Conservation (phyloP, 176 grass and related monocot genomes). For the Triticum monococcum region DNA sequence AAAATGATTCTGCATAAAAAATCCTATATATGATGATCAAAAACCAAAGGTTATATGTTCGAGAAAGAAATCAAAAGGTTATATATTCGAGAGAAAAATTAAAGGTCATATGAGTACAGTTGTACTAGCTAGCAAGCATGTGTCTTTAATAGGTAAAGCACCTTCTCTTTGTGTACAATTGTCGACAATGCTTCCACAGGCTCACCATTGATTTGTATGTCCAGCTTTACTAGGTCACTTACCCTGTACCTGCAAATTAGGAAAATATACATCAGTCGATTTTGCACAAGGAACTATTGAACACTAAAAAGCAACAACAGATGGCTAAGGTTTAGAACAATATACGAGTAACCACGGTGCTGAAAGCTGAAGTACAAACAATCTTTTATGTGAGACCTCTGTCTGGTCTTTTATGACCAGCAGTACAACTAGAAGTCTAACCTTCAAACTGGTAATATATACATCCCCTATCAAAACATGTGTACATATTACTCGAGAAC, state of each 20-base stretch:
- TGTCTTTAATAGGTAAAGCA: constrained; percentile 22
- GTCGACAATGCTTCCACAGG: constrained; percentile 91
- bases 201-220: constrained; percentile 93
- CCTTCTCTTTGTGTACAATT: constrained; percentile 97
- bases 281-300: constrained; percentile 20
- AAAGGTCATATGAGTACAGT: background rate
- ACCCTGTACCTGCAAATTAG: constrained; percentile 76
- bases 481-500: background rate
- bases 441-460: background rate
- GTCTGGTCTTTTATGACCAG: background rate
- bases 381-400: background rate
- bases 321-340: background rate
- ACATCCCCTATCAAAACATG: background rate
- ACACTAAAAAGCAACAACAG: background rate
- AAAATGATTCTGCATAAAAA: background rate
- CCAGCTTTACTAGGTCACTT: constrained; percentile 88
- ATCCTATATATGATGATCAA: background rate
- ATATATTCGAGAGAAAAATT: background rate
- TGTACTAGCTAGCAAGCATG: constrained; percentile 1
- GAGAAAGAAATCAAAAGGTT: background rate
- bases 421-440: background rate
- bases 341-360: background rate
- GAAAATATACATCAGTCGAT: background rate
- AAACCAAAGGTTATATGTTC: background rate
- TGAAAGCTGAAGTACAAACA: background rate